These are phyloP conservation scores for Malassezia japonica DNA, from an alignment of 1,284 basidiomycete genomes.

Conservation along the genomic window DNA sequence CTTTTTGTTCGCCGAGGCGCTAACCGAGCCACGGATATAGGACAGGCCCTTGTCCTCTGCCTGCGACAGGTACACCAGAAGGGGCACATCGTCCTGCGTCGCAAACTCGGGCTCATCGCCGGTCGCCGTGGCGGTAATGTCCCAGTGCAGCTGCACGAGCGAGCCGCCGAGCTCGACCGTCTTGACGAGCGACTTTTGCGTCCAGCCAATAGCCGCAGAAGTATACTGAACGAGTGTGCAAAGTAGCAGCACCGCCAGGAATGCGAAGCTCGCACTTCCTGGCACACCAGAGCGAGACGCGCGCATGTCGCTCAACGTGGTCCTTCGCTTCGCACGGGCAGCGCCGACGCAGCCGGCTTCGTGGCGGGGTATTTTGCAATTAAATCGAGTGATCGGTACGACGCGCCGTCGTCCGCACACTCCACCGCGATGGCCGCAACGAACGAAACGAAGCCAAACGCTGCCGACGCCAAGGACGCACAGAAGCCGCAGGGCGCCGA, in stretches of 20 bases:
- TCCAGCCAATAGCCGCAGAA: constrained; percentile 1
- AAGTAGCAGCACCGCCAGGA: not conserved
- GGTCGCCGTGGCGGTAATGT: constrained; percentile 21
- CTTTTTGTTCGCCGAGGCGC: not conserved
- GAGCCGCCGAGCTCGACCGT: constrained; percentile 33
- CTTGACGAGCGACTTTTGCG: constrained; percentile 17
- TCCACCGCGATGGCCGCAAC: not conserved
- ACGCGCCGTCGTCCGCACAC: not conserved
- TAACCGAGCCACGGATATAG: not conserved
- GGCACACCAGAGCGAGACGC: not conserved
- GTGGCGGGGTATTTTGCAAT: constrained; percentile 1
- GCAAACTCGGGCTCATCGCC: constrained; percentile 16
- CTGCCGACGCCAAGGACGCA: not conserved
- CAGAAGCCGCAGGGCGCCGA: not conserved
- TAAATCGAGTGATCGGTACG: constrained; percentile 4
- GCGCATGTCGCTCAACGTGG: not conserved
- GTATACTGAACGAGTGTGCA: not conserved
- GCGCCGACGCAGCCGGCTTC: not conserved
- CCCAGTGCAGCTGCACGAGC: constrained; percentile 16
- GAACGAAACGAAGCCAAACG: not conserved
- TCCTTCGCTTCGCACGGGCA: constrained; percentile 2
- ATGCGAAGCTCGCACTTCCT: not conserved
- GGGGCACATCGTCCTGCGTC: constrained; percentile 20
- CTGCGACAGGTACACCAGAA: constrained; percentile 20
- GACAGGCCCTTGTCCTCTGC: constrained; percentile 21